Evolutionary conservation across 2,329 filamentous ascomycete species (phyloP).

Genomic region (Hypoxylon sp.): DNA sequence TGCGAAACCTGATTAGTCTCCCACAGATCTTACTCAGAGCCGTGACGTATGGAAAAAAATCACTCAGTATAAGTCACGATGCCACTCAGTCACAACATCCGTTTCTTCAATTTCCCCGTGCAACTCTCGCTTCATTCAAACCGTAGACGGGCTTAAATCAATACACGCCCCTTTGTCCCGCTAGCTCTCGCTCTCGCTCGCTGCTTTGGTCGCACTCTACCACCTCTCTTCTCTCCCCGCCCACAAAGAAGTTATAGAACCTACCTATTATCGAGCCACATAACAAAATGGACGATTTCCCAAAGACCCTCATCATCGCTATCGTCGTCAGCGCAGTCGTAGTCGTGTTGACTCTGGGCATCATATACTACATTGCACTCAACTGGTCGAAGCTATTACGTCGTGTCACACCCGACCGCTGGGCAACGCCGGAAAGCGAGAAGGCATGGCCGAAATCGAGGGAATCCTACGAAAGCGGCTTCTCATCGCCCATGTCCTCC

Average conservation of each 20-base stretch:
- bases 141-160: slow-evolving; percentile 1
- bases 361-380: slow-evolving; percentile 40
- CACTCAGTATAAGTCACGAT: slow-evolving; percentile 38
- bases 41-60: slow-evolving; percentile 42
- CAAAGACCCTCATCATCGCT: slow-evolving; percentile 39
- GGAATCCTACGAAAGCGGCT: slow-evolving; percentile 31
- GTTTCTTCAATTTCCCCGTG: slow-evolving; percentile 12
- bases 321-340: slow-evolving; percentile 38
- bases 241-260: not conserved
- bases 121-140: slow-evolving; percentile 15
- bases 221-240: slow-evolving; percentile 6
- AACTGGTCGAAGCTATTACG: slow-evolving; percentile 40
- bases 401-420: slow-evolving; percentile 29
- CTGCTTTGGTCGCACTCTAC: not conserved
- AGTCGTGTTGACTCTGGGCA: slow-evolving; percentile 17
- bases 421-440: slow-evolving; percentile 35
- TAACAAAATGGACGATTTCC: slow-evolving; percentile 40
- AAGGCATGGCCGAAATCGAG: slow-evolving; percentile 42
- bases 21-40: slow-evolving; percentile 20
- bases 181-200: slow-evolving; percentile 8
- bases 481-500: slow-evolving; percentile 34
- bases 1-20: slow-evolving; percentile 29
- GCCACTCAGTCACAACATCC: not conserved
- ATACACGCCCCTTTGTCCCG: not conserved
- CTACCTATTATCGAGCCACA: slow-evolving; percentile 13